A percentile compares a stretch with the other conserved stretches of the same genome.
phyloP scores from a whole-genome alignment of 805 yeast genomes.

The Candida schatavii region DNA sequence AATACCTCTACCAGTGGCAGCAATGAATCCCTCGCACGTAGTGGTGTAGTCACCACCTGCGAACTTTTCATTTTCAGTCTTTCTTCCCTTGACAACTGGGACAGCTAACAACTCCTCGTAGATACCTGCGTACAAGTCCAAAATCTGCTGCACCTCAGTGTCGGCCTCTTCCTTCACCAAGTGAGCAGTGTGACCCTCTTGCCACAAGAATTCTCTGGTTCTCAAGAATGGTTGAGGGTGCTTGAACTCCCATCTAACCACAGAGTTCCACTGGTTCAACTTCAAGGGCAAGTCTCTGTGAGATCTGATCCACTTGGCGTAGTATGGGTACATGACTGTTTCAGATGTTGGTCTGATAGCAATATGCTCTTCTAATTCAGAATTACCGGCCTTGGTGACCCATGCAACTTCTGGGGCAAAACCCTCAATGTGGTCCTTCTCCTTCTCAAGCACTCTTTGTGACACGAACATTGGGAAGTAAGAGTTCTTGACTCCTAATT shows the following conservation, averaged over 20 bases:
- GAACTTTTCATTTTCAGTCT: slow-evolving; percentile 96
- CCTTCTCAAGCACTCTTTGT: slow-evolving; percentile 86
- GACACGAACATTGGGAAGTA: slow-evolving; percentile 99
- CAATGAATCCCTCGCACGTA: slow-evolving; percentile 94
- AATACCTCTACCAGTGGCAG: slow-evolving; percentile 98
- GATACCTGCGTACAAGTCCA: slow-evolving; percentile 79
- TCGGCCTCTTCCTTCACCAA: slow-evolving; percentile 79
- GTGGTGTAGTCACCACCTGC: slow-evolving; percentile 98
- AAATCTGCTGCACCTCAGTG: slow-evolving; percentile 79
- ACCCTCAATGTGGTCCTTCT: slow-evolving; percentile 98
- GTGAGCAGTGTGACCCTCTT: slow-evolving; percentile 99
- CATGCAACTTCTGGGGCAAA: slow-evolving; percentile 99
- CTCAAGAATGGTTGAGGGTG: slow-evolving; percentile 99
- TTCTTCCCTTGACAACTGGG: slow-evolving; percentile 91
- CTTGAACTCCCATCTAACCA: slow-evolving; percentile 99
- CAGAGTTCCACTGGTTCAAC: slow-evolving; percentile 99
- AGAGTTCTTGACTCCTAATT: slow-evolving; percentile 88
- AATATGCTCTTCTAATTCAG: slow-evolving; percentile 95
- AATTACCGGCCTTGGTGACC: slow-evolving; percentile 95
- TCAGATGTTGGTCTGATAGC: slow-evolving; percentile 99
- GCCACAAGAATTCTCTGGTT: slow-evolving; percentile 99
- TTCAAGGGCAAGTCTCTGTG: slow-evolving; percentile 96
- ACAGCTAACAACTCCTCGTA: slow-evolving; percentile 94
- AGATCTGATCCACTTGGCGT: slow-evolving; percentile 97
- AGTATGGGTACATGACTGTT: slow-evolving; percentile 99